A percentile compares a stretch with the other conserved stretches of the same genome.
These are phyloP conservation scores for Fusarium tricinctum DNA, from an alignment of 2,329 filamentous ascomycete species.

Conservation along the genomic window DNA sequence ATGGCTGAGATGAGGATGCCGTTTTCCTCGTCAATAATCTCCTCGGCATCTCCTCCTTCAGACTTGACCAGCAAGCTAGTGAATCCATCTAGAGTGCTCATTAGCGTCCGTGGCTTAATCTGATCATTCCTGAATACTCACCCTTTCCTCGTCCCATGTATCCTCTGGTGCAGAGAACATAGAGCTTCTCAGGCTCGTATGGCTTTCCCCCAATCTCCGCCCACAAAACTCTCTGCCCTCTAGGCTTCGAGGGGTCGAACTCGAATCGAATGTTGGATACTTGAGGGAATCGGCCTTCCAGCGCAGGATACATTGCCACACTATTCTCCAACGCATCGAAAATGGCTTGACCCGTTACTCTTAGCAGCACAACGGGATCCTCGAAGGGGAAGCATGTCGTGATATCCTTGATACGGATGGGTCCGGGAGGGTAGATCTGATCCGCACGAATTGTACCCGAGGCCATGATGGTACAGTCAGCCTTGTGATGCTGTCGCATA, in stretches of 20 bases:
- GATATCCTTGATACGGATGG: slow-evolving; percentile 84
- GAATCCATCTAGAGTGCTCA: slow-evolving; percentile 75
- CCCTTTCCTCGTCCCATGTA: slow-evolving; percentile 90
- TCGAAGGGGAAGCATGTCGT: slow-evolving; percentile 93
- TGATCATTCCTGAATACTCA: slow-evolving; percentile 37
- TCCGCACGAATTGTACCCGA: slow-evolving; percentile 89
- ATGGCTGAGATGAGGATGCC: slow-evolving; percentile 89
- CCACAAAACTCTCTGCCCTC: slow-evolving; percentile 73
- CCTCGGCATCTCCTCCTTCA: slow-evolving; percentile 81
- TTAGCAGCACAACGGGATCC: slow-evolving; percentile 85
- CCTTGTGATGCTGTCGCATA: slow-evolving; percentile 85
- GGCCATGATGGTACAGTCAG: slow-evolving; percentile 88
- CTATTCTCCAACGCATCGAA: slow-evolving; percentile 87
- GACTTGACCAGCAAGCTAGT: slow-evolving; percentile 79
- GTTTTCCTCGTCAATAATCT: slow-evolving; percentile 87
- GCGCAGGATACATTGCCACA: slow-evolving; percentile 82
- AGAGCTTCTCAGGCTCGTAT: slow-evolving; percentile 73
- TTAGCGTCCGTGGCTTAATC: slow-evolving; percentile 23
- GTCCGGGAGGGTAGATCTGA: slow-evolving; percentile 86
- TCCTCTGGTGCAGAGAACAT: slow-evolving; percentile 82
- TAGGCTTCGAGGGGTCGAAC: slow-evolving; percentile 74
- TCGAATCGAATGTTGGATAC: slow-evolving; percentile 85
- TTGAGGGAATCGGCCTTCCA: slow-evolving; percentile 88
- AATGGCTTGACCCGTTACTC: slow-evolving; percentile 78
- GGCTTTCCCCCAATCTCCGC: slow-evolving; percentile 72